Evolutionary conservation across 257 asterid genomes (phyloP), one percentile per base, ranked within the genome.

Genomic region (Solanum lycopersicoides): DNA sequence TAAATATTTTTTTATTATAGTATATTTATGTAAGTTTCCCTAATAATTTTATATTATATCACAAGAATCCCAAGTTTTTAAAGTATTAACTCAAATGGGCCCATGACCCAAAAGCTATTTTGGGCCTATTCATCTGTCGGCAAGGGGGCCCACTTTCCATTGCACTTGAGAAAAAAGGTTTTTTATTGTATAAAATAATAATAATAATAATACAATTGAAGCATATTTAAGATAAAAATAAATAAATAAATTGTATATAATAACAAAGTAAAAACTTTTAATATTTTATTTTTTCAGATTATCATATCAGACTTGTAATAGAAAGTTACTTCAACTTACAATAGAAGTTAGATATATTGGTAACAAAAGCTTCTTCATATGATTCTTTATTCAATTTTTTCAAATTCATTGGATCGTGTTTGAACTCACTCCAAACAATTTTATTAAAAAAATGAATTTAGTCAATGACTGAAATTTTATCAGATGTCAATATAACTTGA

Each of bases 51-150:
- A 18, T 47, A 82, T 82, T 50, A 28, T 79, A 50, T 82, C 85
- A 82, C 69, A 82, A 82, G 85, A 82, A 82, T 82, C 85, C 69
- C 85, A 80, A 80, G 85, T 12, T 47, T 74, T 74, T 37, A 80
- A 80, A 25, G 39, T 80, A 47, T 45, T 45, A 80, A 30, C 85
- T 41, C 11, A 5, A 30, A 80, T 80, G 68, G 85, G 30, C 85
- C 85, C 85, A 79, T 15, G 56, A 18, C 56, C 71, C 41, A 47
- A 82, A 32, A 68, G 34, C 53, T 21, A 82, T 71, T 50, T 87
- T 32, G 65, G 86, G 89, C 44, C 72, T 74, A 34, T 88, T 83
- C 86, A 47, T 83, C 82, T 90, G 91, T 90, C 91, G 91, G 90
- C 5, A 74, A 65, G 75, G 34, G 87, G 88, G 60, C 66, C 86